Conservation (phyloP, 2,329 filamentous ascomycete genomes). For the Colletotrichum godetiae region DNA sequence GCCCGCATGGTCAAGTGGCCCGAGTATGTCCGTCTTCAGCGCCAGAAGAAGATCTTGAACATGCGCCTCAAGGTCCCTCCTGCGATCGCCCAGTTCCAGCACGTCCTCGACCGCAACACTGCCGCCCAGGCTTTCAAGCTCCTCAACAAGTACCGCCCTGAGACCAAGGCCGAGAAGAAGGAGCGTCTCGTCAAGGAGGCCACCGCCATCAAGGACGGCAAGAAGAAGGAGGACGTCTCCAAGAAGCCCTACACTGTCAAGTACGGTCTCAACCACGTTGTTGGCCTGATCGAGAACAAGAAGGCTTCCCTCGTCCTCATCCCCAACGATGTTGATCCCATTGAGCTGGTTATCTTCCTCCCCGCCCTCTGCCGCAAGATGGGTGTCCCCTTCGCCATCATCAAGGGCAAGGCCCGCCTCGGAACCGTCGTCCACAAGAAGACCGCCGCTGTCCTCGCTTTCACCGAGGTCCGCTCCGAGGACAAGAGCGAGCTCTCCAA, state of each 20-base stretch:
- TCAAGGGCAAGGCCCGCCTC: constrained; percentile 99
- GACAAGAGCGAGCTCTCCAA: constrained; percentile 99
- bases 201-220: constrained; percentile 96
- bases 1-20: constrained; percentile 99
- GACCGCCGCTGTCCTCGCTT: constrained; percentile 95
- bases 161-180: constrained; percentile 99
- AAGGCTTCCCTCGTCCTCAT: constrained; percentile 98
- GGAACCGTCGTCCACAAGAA: constrained; percentile 99
- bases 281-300: constrained; percentile 98
- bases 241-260: constrained; percentile 99
- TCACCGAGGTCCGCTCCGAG: constrained; percentile 97
- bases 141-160: constrained; percentile 99
- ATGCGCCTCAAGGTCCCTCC: constrained; percentile 98
- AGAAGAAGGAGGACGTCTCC: constrained; percentile 99
- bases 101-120: constrained; percentile 95
- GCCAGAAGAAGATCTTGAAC: constrained; percentile 94
- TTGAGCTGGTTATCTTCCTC: constrained; percentile 99
- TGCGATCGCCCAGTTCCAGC: constrained; percentile 96
- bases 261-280: constrained; percentile 99
- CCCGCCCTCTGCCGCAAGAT: constrained; percentile 99
- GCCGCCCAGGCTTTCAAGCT: constrained; percentile 98
- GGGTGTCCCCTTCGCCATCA: constrained; percentile 98
- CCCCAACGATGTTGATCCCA: constrained; percentile 99
- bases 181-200: constrained; percentile 99
- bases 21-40: constrained; percentile 98